These are phyloP conservation scores for Xylariales sp. DNA, from an alignment of 2,329 filamentous ascomycete genomes.

Conservation along the genomic window DNA sequence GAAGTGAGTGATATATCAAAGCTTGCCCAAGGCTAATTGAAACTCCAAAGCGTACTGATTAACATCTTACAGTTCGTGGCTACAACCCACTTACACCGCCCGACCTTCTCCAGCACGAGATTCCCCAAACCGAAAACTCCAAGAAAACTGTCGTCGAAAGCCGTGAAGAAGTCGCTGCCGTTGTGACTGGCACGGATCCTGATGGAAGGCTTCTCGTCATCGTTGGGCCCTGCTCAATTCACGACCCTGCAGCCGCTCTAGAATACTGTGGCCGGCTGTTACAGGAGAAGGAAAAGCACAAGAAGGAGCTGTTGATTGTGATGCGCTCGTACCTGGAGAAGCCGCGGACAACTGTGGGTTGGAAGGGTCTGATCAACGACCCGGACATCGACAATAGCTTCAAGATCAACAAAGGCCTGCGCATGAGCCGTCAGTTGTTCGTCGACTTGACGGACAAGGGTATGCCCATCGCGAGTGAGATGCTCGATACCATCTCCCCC, in stretches of 20 bases:
- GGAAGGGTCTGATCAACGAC: conserved; percentile 99
- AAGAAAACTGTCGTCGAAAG: conserved; percentile 58
- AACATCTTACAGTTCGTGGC: conserved; percentile 59
- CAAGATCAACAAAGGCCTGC: conserved; percentile 97
- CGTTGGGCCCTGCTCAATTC: conserved; percentile 94
- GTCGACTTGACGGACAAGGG: conserved; percentile 86
- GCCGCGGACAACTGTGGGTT: conserved; percentile 93
- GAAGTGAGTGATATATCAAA: conserved; percentile 55
- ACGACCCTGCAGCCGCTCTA: conserved; percentile 85
- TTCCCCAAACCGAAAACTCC: conserved; percentile 55
- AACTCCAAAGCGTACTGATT: neutral
- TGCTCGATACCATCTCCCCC: conserved; percentile 96
- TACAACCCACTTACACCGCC: conserved; percentile 93
- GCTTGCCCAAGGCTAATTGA: neutral
- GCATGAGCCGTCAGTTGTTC: conserved; percentile 83
- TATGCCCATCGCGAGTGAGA: conserved; percentile 95
- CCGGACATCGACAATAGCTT: conserved; percentile 97
- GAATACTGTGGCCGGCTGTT: conserved; percentile 88
- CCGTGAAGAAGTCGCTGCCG: conserved; percentile 60
- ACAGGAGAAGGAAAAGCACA: conserved; percentile 79
- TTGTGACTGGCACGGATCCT: conserved; percentile 63
- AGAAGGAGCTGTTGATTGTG: conserved; percentile 85
- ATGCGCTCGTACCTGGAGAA: conserved; percentile 99
- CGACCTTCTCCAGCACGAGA: conserved; percentile 92
- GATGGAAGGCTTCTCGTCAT: conserved; percentile 65